phyloP scores from a whole-genome alignment of 257 asterid genomes.

The Petrea volubilis region DNA sequence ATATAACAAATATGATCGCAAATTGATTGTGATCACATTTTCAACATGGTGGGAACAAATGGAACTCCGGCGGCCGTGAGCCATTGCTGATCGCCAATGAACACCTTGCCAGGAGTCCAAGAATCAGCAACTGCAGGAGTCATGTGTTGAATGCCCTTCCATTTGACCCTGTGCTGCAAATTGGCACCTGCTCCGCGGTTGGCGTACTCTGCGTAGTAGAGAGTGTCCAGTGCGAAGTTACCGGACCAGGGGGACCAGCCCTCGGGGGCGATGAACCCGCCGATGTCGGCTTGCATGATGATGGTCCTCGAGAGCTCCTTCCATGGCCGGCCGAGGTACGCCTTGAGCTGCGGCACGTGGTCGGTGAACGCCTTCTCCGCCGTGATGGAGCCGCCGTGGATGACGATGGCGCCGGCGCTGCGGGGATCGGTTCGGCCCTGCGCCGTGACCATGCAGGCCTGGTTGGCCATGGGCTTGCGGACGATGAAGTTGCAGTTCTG shows the following conservation, averaged over 20 bases:
- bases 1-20: no score
- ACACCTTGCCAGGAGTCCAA: constrained; percentile 26
- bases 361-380: constrained; percentile 28
- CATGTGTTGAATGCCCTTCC: constrained; percentile 39
- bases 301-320: constrained; percentile 53
- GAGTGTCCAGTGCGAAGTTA: constrained; percentile 26
- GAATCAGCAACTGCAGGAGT: constrained; percentile 11
- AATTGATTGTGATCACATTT: constrained; percentile 12
- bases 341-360: constrained; percentile 14
- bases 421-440: constrained; percentile 44
- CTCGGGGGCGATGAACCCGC: constrained; percentile 32
- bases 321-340: constrained; percentile 63
- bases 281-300: constrained; percentile 42
- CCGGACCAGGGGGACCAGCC: constrained; percentile 58
- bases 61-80: constrained; percentile 32
- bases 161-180: constrained; percentile 25
- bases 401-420: constrained; percentile 29
- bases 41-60: constrained; percentile 33
- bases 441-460: no score
- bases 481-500: no score
- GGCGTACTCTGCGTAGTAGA: constrained; percentile 39
- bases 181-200: constrained; percentile 50
- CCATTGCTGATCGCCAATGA: constrained; percentile 25
- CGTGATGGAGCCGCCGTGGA: constrained; percentile 41
- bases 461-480: no score